These are phyloP conservation scores for Aeschynomene evenia DNA, from an alignment of 306 rosid genomes.

Conservation along the genomic window DNA sequence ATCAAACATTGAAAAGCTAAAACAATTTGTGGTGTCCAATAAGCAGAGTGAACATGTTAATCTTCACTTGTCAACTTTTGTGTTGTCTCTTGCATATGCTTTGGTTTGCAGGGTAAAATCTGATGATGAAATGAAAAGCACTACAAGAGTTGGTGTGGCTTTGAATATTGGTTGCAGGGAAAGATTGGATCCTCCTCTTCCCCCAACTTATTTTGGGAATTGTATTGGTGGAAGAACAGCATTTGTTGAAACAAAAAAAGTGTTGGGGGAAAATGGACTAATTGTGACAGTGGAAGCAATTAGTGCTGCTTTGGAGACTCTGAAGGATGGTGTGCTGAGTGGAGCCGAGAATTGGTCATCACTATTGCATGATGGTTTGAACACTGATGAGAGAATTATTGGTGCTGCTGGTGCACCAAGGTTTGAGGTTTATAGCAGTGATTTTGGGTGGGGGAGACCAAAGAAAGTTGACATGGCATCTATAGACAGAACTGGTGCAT, in stretches of 20 bases:
- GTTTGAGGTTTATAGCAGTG: slow-evolving; percentile 43
- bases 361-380: background rate
- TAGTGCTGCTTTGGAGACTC: slow-evolving; percentile 24
- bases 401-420: slow-evolving; percentile 50
- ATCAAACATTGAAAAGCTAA: slow-evolving; percentile 27
- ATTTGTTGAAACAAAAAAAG: background rate
- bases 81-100: slow-evolving; percentile 32
- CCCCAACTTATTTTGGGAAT: slow-evolving; percentile 54
- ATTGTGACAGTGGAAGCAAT: slow-evolving; percentile 23
- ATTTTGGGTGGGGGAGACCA: slow-evolving; percentile 67
- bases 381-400: background rate
- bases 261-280: slow-evolving; percentile 36
- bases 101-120: slow-evolving; percentile 39
- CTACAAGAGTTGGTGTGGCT: background rate
- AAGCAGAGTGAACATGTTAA: background rate
- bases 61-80: slow-evolving; percentile 39
- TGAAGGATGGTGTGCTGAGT: slow-evolving; percentile 35
- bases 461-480: slow-evolving; percentile 53
- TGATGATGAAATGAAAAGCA: slow-evolving; percentile 7
- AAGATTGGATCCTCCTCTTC: slow-evolving; percentile 40
- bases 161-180: slow-evolving; percentile 33
- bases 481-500: slow-evolving; percentile 34
- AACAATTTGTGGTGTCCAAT: slow-evolving; percentile 4
- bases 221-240: slow-evolving; percentile 21
- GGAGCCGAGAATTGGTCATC: slow-evolving; percentile 37